A percentile compares a stretch with the other conserved stretches of the same genome.
phyloP scores from a whole-genome alignment of 2,329 filamentous ascomycete genomes.

The Calycina marina region DNA sequence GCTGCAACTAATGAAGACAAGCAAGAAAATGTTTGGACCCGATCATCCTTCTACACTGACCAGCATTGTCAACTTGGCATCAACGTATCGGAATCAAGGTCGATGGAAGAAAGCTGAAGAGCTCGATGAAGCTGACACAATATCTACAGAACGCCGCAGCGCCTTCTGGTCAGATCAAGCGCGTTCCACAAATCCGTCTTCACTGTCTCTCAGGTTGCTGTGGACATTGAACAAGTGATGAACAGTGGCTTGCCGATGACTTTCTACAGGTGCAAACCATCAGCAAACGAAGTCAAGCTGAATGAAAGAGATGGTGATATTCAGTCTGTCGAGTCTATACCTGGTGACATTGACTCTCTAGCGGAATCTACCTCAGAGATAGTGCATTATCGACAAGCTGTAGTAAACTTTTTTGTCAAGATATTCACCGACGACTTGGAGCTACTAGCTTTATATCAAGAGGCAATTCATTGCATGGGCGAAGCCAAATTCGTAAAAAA shows the following conservation, averaged over 20 bases:
- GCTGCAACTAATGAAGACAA: too few relatives aligned
- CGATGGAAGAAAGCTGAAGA: neutral
- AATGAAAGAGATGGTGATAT: neutral
- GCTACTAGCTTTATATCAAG: neutral
- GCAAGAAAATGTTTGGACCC: neutral
- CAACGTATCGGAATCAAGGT: neutral
- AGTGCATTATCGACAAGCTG: neutral
- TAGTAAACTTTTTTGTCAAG: neutral
- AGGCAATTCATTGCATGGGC: neutral
- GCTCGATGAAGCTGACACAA: neutral
- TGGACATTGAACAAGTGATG: neutral
- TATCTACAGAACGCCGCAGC: neutral
- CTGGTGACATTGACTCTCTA: neutral
- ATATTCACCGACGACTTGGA: neutral
- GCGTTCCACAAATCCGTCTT: neutral
- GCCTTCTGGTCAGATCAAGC: neutral
- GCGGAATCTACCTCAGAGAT: neutral
- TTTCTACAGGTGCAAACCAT: neutral
- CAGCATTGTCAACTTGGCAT: neutral
- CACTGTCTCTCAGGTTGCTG: neutral
- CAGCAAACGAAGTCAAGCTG: neutral
- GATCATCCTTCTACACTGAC: too few relatives aligned
- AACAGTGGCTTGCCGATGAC: neutral
- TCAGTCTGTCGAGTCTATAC: neutral
- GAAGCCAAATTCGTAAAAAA: conserved; percentile 1